Conservation (phyloP, 768 basidiomycete genomes). For the Suillus sp. region DNA sequence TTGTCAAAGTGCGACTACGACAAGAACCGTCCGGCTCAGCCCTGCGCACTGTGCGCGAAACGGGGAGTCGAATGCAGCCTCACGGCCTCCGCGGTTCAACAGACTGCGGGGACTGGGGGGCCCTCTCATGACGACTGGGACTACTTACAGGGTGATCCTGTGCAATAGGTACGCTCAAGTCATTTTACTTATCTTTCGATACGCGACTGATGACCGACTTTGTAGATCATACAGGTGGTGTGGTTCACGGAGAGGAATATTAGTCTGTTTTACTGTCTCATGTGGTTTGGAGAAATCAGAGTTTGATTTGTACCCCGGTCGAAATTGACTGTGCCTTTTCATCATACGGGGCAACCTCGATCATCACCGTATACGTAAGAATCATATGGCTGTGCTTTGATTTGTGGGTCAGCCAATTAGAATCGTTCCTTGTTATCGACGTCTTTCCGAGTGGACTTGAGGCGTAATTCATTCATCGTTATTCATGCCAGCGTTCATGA, state of each 20-base stretch:
- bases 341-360: conserved; percentile 4
- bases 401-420: background rate
- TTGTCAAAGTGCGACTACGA: conserved; percentile 17
- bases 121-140: background rate
- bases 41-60: conserved; percentile 27
- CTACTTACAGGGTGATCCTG: background rate
- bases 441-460: conserved; percentile 2
- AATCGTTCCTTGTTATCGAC: background rate
- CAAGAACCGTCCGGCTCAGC: conserved; percentile 13
- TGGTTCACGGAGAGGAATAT: background rate
- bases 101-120: background rate
- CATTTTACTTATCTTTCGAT: background rate
- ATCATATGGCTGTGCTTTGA: background rate
- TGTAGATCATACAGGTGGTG: background rate
- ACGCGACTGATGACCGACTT: background rate
- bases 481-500: conserved; percentile 3
- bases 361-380: conserved; percentile 1
- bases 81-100: conserved; percentile 12
- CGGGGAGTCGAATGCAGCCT: conserved; percentile 20
- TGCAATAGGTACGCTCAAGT: background rate
- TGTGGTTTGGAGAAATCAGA: conserved; percentile 7
- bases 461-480: conserved; percentile 1
- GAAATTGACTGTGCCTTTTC: conserved; percentile 5
- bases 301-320: conserved; percentile 2
- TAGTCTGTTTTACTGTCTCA: background rate